Evolutionary conservation across 176 grass and related monocot species (phyloP).

Genomic region (Sorghum bicolor): Sorghum_bicolor_NCBIv3 NC_012872.2:67289001-67289500

Average conservation of each 20-base stretch:
- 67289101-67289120: not conserved
- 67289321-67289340: not conserved
- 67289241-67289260: not conserved
- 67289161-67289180: not conserved
- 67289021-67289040: not conserved
- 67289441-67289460: not conserved
- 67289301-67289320: not conserved
- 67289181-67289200: not conserved
- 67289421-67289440: not conserved
- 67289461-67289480: not conserved
- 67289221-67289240: not conserved
- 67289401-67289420: not conserved
- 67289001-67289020: not conserved
- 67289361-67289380: not conserved
- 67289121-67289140: not conserved
- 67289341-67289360: not conserved
- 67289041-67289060: not conserved
- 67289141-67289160: not conserved
- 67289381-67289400: not conserved
- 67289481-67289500: not conserved
- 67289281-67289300: not conserved
- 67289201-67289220: constrained; percentile 8
- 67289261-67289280: not conserved
- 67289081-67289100: not conserved
- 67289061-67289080: not conserved